Evolutionary conservation across 345 rosid genomes (phyloP).

Genomic region (Gossypium ekmanianum): DNA sequence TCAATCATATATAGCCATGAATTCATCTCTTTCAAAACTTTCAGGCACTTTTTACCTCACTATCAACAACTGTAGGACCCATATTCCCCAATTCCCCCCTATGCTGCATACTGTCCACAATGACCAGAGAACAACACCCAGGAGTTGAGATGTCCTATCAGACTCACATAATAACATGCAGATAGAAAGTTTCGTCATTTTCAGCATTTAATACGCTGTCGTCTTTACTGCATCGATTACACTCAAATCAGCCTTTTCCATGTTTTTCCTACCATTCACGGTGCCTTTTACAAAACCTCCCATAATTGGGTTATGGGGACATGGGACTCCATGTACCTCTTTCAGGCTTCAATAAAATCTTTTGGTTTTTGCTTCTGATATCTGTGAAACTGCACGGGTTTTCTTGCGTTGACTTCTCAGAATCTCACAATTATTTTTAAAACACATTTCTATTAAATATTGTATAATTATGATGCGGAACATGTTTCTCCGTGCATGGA

Average conservation of each 20-base stretch:
- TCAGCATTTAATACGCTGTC: slow-evolving; percentile 30
- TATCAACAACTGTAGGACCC: slow-evolving; percentile 19
- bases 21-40: slow-evolving; percentile 9
- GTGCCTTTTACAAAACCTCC: slow-evolving; percentile 3
- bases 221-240: slow-evolving; percentile 12
- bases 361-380: slow-evolving; percentile 14
- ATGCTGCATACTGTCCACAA: slow-evolving; percentile 20
- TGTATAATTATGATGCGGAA: neutral
- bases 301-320: slow-evolving; percentile 10
- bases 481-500: slow-evolving; percentile 30
- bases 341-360: slow-evolving; percentile 12
- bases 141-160: slow-evolving; percentile 45
- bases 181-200: slow-evolving; percentile 34
- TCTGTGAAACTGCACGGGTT: slow-evolving; percentile 27
- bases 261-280: neutral
- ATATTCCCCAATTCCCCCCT: slow-evolving; percentile 20
- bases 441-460: neutral
- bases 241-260: slow-evolving; percentile 8
- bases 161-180: slow-evolving; percentile 25
- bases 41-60: slow-evolving; percentile 19
- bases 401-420: slow-evolving; percentile 40
- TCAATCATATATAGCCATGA: slow-evolving; percentile 23
- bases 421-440: slow-evolving; percentile 3
- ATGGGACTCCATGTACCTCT: slow-evolving; percentile 19
- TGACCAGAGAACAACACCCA: slow-evolving; percentile 26